These are phyloP conservation scores for Penicillium griseofulvum DNA, from an alignment of 2,329 filamentous ascomycete genomes.

Conservation along the genomic window DNA sequence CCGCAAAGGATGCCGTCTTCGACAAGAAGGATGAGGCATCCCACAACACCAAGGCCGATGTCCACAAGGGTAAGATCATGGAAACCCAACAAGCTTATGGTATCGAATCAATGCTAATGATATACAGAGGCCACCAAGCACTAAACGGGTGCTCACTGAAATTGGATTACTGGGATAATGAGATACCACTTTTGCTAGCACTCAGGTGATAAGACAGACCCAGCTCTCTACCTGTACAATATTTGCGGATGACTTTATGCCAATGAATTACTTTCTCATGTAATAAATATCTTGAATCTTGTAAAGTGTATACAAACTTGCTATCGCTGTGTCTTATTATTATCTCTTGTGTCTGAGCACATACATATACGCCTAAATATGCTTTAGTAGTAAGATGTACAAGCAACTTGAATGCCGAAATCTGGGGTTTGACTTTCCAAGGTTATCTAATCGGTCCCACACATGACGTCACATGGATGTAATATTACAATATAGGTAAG, in stretches of 20 bases:
- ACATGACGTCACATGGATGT: not conserved
- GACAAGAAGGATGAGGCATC: constrained; percentile 55
- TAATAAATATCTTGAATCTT: not conserved
- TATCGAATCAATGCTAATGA: not conserved
- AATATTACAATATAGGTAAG: no score
- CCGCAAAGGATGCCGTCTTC: constrained; percentile 50
- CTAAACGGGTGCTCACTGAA: not conserved
- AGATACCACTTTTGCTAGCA: not conserved
- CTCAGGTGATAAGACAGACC: not conserved
- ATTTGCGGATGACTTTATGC: not conserved
- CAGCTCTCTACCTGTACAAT: not conserved
- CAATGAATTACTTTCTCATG: not conserved
- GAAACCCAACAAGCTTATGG: fast-evolving
- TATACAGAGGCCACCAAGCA: constrained; percentile 6
- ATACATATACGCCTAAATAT: no score
- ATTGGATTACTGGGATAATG: not conserved
- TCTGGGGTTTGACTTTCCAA: not conserved
- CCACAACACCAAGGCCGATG: constrained; percentile 40
- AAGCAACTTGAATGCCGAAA: not conserved
- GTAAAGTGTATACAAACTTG: not conserved
- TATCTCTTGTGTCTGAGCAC: no score
- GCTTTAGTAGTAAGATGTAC: not conserved
- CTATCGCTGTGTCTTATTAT: not conserved
- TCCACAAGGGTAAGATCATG: constrained; percentile 5
- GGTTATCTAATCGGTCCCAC: not conserved